Evolutionary conservation across 768 basidiomycete genomes (phyloP).

Genomic region (Tylopilus rubrobrunneus): DNA sequence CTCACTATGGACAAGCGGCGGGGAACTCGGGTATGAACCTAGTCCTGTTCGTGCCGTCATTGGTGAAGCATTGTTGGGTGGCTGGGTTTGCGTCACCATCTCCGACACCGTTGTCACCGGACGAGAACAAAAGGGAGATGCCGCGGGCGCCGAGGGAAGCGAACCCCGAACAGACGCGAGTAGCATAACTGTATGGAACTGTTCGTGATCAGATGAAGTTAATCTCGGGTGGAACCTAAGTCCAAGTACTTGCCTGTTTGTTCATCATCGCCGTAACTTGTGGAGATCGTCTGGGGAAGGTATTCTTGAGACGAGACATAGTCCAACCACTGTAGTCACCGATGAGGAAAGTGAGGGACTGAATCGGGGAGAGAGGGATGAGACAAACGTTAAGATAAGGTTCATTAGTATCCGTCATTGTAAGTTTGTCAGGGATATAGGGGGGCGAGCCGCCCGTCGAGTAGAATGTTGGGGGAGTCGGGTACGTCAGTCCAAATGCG

Average conservation of each 20-base stretch:
- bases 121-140: slow-evolving; percentile 59
- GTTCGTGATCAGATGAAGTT: not conserved
- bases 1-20: slow-evolving; percentile 53
- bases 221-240: slow-evolving; percentile 38
- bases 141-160: slow-evolving; percentile 68
- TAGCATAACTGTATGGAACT: slow-evolving; percentile 59
- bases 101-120: slow-evolving; percentile 74
- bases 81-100: slow-evolving; percentile 54
- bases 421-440: slow-evolving; percentile 45
- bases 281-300: slow-evolving; percentile 61
- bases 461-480: slow-evolving; percentile 55
- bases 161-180: slow-evolving; percentile 53
- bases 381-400: slow-evolving; percentile 43
- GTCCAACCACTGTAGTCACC: slow-evolving; percentile 52
- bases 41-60: slow-evolving; percentile 54
- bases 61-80: slow-evolving; percentile 52
- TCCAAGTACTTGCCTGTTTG: slow-evolving; percentile 52
- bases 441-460: slow-evolving; percentile 62
- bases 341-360: not conserved
- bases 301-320: slow-evolving; percentile 45
- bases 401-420: slow-evolving; percentile 46
- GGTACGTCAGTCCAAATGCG: slow-evolving; percentile 60
- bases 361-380: not conserved
- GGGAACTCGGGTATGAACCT: slow-evolving; percentile 61
- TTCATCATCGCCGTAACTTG: slow-evolving; percentile 71